A percentile compares a stretch with the other conserved stretches of the same genome.
These are phyloP conservation scores for Straminergon stramineum DNA, from an alignment of 225 moss, liverwort and hornwort species.

Conservation along the genomic window DNA sequence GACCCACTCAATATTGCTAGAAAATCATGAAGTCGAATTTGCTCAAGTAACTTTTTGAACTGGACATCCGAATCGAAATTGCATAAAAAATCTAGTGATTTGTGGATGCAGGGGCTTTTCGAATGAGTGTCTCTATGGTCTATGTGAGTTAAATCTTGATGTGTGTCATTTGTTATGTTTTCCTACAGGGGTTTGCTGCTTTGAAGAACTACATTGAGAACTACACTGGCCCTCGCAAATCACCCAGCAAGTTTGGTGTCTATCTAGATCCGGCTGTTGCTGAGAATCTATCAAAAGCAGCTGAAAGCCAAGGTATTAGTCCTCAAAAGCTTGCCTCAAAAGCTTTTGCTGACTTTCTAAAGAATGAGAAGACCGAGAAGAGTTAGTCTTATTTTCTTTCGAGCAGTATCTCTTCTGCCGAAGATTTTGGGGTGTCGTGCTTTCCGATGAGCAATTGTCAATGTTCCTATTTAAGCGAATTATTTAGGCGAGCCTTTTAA, in stretches of 20 bases:
- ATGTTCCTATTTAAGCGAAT: neutral
- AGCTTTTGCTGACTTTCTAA: constrained; percentile 12
- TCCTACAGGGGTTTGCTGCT: constrained; percentile 17
- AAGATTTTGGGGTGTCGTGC: neutral
- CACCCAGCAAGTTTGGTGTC: neutral
- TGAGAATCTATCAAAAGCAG: constrained; percentile 1
- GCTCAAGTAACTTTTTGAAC: neutral
- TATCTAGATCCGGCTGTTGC: constrained; percentile 5
- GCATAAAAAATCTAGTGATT: neutral
- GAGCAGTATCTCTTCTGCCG: neutral
- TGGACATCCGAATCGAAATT: neutral
- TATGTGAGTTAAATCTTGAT: neutral
- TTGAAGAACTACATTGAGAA: constrained; percentile 23
- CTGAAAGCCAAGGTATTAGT: constrained; percentile 13
- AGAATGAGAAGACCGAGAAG: neutral
- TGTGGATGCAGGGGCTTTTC: neutral
- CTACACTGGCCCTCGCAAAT: constrained; percentile 19
- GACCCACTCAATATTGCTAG: neutral
- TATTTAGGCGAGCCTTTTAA: neutral
- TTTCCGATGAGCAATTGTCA: neutral
- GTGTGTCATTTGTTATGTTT: neutral
- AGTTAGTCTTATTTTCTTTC: neutral
- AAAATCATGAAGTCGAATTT: neutral
- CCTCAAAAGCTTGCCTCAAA: constrained; percentile 11
- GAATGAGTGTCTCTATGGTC: neutral